These are phyloP conservation scores for Gastrolobium bilobum DNA, from an alignment of 306 rosid species.

Conservation along the genomic window DNA sequence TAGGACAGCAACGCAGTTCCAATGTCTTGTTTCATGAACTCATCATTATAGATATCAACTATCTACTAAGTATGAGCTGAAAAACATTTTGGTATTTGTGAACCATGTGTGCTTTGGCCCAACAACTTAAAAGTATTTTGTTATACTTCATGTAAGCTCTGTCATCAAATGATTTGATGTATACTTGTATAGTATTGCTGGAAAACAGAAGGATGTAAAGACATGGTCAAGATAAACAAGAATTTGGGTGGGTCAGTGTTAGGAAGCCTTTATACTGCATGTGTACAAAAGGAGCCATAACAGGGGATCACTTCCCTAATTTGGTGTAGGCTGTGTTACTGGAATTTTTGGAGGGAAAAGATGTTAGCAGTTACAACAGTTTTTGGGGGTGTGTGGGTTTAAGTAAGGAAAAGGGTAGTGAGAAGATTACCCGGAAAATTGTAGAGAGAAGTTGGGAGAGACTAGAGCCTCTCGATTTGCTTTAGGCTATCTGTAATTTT, in stretches of 20 bases:
- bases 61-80: neutral
- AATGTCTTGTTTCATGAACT: neutral
- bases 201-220: neutral
- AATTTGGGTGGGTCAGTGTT: neutral
- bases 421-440: too few relatives aligned
- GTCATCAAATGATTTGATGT: slow-evolving; percentile 7
- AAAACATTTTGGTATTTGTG: neutral
- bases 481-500: too few relatives aligned
- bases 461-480: too few relatives aligned
- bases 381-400: too few relatives aligned
- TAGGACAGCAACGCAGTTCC: neutral
- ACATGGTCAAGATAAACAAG: neutral
- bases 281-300: too few relatives aligned
- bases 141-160: neutral
- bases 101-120: neutral
- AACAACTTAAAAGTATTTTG: neutral
- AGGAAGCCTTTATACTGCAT: too few relatives aligned
- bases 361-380: too few relatives aligned
- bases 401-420: too few relatives aligned
- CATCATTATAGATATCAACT: neutral
- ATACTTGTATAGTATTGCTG: neutral
- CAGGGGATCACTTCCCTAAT: too few relatives aligned
- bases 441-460: too few relatives aligned
- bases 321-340: too few relatives aligned
- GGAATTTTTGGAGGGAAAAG: too few relatives aligned